These are phyloP conservation scores for Articulospora tetracladia DNA, from an alignment of 495 filamentous ascomycete genomes.

Conservation along the genomic window DNA sequence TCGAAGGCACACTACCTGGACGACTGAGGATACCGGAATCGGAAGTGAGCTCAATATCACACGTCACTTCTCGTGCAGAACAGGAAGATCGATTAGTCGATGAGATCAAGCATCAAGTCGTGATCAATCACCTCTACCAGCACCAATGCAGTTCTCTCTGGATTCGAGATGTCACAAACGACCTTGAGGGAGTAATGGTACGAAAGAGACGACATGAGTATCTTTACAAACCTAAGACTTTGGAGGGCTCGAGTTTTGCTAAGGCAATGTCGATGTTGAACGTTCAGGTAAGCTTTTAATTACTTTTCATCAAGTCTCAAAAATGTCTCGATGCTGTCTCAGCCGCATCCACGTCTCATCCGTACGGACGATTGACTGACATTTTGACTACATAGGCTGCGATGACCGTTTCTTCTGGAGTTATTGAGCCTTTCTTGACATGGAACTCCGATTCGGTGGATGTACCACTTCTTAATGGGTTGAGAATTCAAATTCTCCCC, in stretches of 20 bases:
- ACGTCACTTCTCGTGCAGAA: neutral
- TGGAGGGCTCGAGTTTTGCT: neutral
- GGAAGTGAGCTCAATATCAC: conserved; percentile 1
- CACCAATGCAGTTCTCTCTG: conserved; percentile 7
- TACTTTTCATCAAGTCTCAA: neutral
- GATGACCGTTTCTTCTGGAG: conserved; percentile 54
- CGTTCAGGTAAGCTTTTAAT: conserved; percentile 3
- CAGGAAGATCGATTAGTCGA: conserved; percentile 5
- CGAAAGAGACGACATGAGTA: conserved; percentile 2
- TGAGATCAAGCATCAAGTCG: conserved; percentile 11
- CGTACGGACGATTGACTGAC: conserved; percentile 34
- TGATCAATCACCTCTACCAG: conserved; percentile 5
- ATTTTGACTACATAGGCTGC: conserved; percentile 34
- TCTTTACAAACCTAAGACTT: conserved; percentile 2
- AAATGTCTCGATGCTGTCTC: neutral
- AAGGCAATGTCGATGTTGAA: conserved; percentile 3
- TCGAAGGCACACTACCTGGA: neutral
- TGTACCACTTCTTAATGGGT: conserved; percentile 52
- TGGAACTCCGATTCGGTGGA: conserved; percentile 29
- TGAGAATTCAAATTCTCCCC: conserved; percentile 56
- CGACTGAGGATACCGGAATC: neutral
- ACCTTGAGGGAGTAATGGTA: conserved; percentile 1
- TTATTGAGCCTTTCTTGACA: conserved; percentile 50
- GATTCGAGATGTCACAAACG: conserved; percentile 3
- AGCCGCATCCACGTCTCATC: neutral